Percentiles rank a stretch among this genome's conserved stretches.
These are phyloP conservation scores for Stromatinia cepivora DNA, from an alignment of 2,329 filamentous ascomycete genomes.

Conservation along the genomic window DNA sequence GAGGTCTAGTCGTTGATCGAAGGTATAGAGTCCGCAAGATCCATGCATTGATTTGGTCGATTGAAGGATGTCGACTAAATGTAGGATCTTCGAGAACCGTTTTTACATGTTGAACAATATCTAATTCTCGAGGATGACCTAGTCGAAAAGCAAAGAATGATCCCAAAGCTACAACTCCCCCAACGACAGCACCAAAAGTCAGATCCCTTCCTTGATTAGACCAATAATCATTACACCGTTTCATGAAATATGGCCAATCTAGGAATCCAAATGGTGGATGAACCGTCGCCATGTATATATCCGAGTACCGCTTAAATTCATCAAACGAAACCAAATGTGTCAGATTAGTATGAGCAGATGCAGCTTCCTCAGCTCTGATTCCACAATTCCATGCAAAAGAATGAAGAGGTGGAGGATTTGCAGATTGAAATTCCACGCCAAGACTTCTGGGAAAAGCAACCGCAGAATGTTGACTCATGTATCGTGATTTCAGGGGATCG, in stretches of 20 bases:
- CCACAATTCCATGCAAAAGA: slow-evolving; percentile 44
- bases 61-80: slow-evolving; percentile 22
- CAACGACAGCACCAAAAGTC: slow-evolving; percentile 42
- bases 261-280: slow-evolving; percentile 42
- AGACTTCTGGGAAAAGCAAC: slow-evolving; percentile 42
- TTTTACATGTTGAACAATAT: slow-evolving; percentile 35
- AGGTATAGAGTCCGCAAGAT: slow-evolving; percentile 36
- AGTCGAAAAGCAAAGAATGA: slow-evolving; percentile 40
- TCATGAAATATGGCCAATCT: slow-evolving; percentile 36
- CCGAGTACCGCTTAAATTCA: slow-evolving; percentile 26
- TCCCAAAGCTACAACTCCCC: slow-evolving; percentile 41
- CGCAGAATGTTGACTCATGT: slow-evolving; percentile 38
- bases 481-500: slow-evolving; percentile 17
- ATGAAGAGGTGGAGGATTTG: slow-evolving; percentile 42
- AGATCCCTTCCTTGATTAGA: slow-evolving; percentile 30
- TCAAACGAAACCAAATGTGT: slow-evolving; percentile 27
- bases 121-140: slow-evolving; percentile 35
- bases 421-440: slow-evolving; percentile 39
- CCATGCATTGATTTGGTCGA: slow-evolving; percentile 35
- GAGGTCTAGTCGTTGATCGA: slow-evolving; percentile 36
- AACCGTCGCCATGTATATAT: slow-evolving; percentile 38
- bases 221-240: slow-evolving; percentile 40
- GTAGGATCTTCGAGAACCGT: slow-evolving; percentile 31
- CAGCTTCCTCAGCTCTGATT: slow-evolving; percentile 33
- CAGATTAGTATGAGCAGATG: slow-evolving; percentile 31